Evolutionary conservation across 495 filamentous ascomycete genomes (phyloP), one percentile per base, ranked within the genome.

Genomic region (Aspergillus haitiensis): DNA sequence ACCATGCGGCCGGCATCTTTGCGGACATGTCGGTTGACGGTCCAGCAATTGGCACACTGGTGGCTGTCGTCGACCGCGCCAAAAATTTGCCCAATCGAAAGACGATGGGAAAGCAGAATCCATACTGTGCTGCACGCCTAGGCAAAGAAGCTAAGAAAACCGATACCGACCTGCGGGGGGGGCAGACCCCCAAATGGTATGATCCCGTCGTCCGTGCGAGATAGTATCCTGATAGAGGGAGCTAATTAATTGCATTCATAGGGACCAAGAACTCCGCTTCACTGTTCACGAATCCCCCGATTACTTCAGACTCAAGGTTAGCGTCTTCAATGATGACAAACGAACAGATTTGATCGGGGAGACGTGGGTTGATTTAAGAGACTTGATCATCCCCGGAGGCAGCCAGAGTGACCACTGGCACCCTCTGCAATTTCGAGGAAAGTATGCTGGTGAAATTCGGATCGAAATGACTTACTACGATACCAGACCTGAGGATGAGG

Each of bases 131-230:
- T 48, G 92, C 90, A 37, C 82, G 94, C 46, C 74, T 99, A 34
- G 94, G 93, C 9, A 99, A 99, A 72, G 93, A 98, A 74, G 95
- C 93, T 15, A 96, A 96, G 81, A 97, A 97, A 76, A 99, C 94
- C 2, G 89, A 89, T 32, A 97, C 93, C 6, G 95, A 99, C 75
- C 85, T 92, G 60, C 81, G 94, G 68, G 94, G 94, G 59, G 94
- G 94, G 45, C 94, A 99, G 75, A 98, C 93, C 33, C 94, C 94
- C 8, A 86, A 82, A 84, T 99, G 94, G 94, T 94, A 84, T 67
- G 87, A 72, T 60, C 31, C 27, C 31, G n/a, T 8, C 10, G 3
- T 7, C 55, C 44, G 15, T 36, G 40, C 31, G 15, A 40, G 10
- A 9, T 35, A n/a, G 21, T 10, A 44, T 55, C 15, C 36, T 68